Percentiles rank a stretch among this genome's conserved stretches.
These are phyloP conservation scores for Leptographium procerum DNA, from an alignment of 2,329 filamentous ascomycete species.

Conservation along the genomic window DNA sequence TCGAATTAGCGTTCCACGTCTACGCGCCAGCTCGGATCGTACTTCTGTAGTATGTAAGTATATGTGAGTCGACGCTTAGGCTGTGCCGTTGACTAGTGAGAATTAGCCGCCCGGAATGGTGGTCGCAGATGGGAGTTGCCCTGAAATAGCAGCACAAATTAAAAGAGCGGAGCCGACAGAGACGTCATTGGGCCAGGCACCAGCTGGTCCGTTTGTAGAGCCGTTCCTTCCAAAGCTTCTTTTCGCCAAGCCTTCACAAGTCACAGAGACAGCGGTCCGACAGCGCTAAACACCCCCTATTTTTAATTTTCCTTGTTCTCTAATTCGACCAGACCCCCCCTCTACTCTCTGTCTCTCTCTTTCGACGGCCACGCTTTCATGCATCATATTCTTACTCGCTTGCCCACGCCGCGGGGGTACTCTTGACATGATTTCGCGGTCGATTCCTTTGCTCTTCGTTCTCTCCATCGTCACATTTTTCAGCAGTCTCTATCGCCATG, in stretches of 20 bases:
- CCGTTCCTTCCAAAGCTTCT: background rate
- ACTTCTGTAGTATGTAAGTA: no score
- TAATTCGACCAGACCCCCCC: background rate
- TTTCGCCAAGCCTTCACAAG: background rate
- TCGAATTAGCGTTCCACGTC: no score
- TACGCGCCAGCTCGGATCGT: no score
- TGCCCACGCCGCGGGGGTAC: background rate
- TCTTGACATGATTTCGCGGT: background rate
- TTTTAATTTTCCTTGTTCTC: no score
- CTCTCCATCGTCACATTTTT: background rate
- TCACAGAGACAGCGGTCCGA: background rate
- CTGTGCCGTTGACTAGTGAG: background rate
- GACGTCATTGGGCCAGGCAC: no score
- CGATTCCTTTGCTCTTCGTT: no score
- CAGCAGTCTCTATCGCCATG: slow-evolving; percentile 5
- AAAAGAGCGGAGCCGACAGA: no score
- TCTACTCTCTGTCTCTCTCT: background rate
- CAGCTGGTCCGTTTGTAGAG: no score
- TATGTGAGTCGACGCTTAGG: background rate
- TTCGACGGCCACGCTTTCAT: background rate
- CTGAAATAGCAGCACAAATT: no score
- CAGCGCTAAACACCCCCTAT: background rate
- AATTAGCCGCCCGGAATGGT: background rate
- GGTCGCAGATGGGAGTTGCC: no score
- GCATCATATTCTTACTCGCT: background rate